These are phyloP conservation scores for Nadsonia commutata DNA, from an alignment of 1,139 yeast species.

Conservation along the genomic window DNA sequence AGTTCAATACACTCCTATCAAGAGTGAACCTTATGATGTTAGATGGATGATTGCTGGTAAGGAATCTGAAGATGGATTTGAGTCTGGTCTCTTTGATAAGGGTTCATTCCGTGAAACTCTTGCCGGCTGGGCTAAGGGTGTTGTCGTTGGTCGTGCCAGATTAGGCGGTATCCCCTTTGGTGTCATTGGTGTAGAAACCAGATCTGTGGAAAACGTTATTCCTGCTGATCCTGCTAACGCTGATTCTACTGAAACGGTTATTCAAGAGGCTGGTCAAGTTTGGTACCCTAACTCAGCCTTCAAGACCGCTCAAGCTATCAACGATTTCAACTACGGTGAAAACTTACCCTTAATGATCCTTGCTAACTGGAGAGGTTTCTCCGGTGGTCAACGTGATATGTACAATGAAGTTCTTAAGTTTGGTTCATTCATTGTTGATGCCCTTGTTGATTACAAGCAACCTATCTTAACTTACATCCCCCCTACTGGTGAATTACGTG, in stretches of 20 bases:
- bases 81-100: conserved; percentile 79
- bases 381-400: conserved; percentile 99
- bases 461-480: conserved; percentile 95
- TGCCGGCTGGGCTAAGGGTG: conserved; percentile 98
- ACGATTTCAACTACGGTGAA: conserved; percentile 95
- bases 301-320: conserved; percentile 97
- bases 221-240: conserved; percentile 99
- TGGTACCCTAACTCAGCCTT: conserved; percentile 99
- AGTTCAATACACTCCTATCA: conserved; percentile 64
- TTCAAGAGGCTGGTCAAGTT: conserved; percentile 97
- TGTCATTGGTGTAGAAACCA: conserved; percentile 90
- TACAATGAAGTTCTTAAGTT: conserved; percentile 93
- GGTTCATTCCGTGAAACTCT: conserved; percentile 94
- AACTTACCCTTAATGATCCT: conserved; percentile 91
- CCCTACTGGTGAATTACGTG: conserved; percentile 95
- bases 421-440: conserved; percentile 94
- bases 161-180: conserved; percentile 98
- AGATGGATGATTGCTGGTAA: conserved; percentile 92
- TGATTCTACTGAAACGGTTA: conserved; percentile 69
- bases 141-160: conserved; percentile 96
- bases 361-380: conserved; percentile 99
- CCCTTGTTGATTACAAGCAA: conserved; percentile 88
- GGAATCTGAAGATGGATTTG: conserved; percentile 54
- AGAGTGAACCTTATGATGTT: conserved; percentile 70
- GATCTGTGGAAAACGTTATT: conserved; percentile 70